Evolutionary conservation across 306 rosid genomes (phyloP).

Genomic region (Trifolium dubium): DNA sequence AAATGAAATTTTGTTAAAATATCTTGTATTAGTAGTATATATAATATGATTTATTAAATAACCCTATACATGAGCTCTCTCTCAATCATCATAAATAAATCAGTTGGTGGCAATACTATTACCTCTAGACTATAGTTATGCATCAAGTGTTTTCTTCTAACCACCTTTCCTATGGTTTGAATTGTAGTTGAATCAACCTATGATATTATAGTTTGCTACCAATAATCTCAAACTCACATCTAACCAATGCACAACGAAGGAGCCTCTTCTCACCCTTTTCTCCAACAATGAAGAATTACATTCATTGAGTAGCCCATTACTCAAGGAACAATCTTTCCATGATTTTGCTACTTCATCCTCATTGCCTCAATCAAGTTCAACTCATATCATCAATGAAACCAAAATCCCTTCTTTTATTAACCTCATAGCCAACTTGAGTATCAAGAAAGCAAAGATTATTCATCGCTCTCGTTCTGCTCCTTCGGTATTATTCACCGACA

Average conservation of each 20-base stretch:
- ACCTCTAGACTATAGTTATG: neutral
- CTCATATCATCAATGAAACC: conserved; percentile 48
- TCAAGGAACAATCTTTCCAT: conserved; percentile 39
- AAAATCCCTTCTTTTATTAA: conserved; percentile 47
- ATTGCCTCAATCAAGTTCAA: conserved; percentile 36
- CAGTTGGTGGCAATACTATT: neutral
- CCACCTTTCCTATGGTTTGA: conserved; percentile 44
- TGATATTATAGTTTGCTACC: neutral
- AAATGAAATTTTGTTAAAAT: too few relatives aligned
- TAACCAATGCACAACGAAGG: conserved; percentile 35
- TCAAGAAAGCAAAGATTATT: conserved; percentile 41
- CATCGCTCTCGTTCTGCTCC: conserved; percentile 71
- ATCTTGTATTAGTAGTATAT: too few relatives aligned
- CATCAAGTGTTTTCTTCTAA: neutral
- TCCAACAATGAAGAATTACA: conserved; percentile 33
- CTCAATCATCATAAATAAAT: neutral
- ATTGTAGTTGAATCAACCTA: conserved; percentile 38
- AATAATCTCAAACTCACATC: conserved; percentile 11
- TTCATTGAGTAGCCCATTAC: conserved; percentile 42
- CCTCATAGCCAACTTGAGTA: conserved; percentile 56
- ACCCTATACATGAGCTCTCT: too few relatives aligned
- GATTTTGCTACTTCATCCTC: conserved; percentile 44
- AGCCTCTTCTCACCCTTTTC: conserved; percentile 46
- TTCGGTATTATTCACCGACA: conserved; percentile 49
- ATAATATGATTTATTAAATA: too few relatives aligned